Evolutionary conservation across 768 basidiomycete genomes (phyloP).

Genomic region (Trametes maxima): DNA sequence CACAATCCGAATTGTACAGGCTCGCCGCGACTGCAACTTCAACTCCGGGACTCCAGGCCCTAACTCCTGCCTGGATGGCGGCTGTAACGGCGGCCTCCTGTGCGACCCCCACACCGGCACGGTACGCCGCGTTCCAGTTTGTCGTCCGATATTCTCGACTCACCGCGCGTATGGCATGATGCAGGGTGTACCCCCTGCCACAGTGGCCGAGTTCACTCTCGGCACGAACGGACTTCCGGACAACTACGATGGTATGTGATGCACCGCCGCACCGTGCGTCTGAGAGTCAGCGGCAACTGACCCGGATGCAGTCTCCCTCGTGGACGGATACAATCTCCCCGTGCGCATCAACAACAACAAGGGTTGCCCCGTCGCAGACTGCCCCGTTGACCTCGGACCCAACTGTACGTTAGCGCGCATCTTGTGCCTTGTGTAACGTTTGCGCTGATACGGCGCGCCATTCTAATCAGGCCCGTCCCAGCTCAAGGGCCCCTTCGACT

Average conservation of each 20-base stretch:
- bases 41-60: slow-evolving; percentile 21
- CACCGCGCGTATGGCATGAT: neutral
- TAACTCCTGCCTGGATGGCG: slow-evolving; percentile 40
- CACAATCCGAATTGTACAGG: slow-evolving; percentile 23
- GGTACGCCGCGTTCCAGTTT: slow-evolving; percentile 23
- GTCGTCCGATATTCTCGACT: neutral
- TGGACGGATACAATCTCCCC: slow-evolving; percentile 39
- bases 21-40: slow-evolving; percentile 44
- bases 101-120: slow-evolving; percentile 42
- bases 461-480: slow-evolving; percentile 34
- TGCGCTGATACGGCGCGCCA: neutral
- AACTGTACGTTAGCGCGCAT: slow-evolving; percentile 34
- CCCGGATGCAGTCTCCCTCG: slow-evolving; percentile 30
- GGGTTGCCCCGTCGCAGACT: slow-evolving; percentile 39
- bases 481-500: slow-evolving; percentile 40
- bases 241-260: slow-evolving; percentile 36
- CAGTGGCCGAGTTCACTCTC: slow-evolving; percentile 42
- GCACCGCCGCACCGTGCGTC: neutral
- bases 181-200: slow-evolving; percentile 39
- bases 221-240: slow-evolving; percentile 29
- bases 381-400: slow-evolving; percentile 41
- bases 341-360: slow-evolving; percentile 36
- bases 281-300: neutral
- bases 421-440: neutral
- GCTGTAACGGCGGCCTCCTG: slow-evolving; percentile 43